phyloP scores from a whole-genome alignment of 2,329 filamentous ascomycete species.

The Bipolaris bicolor region DNA sequence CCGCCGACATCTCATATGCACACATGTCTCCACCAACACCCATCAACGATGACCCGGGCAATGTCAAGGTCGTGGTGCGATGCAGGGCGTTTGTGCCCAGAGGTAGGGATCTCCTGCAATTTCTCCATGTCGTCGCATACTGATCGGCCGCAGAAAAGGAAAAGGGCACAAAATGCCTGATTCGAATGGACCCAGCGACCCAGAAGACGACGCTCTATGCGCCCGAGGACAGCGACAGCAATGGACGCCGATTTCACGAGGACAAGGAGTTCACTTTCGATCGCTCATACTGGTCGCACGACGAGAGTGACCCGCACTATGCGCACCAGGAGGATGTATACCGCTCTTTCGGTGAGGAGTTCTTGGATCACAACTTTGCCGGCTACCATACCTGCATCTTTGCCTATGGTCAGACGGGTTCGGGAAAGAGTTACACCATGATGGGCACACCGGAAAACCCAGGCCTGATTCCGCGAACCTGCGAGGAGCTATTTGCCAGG shows the following conservation, averaged over 20 bases:
- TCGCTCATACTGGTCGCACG: conserved; percentile 97
- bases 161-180: conserved; percentile 80
- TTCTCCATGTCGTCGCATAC: conserved; percentile 10
- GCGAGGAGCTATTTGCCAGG: conserved; percentile 92
- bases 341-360: conserved; percentile 91
- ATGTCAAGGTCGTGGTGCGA: conserved; percentile 59
- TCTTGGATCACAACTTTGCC: conserved; percentile 98
- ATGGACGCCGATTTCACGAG: conserved; percentile 75
- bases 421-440: conserved; percentile 97
- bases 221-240: conserved; percentile 64
- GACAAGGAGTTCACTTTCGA: conserved; percentile 96
- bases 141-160: conserved; percentile 70
- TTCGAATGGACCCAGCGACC: conserved; percentile 86
- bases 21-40: conserved; percentile 41
- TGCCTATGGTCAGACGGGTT: conserved; percentile 96
- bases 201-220: conserved; percentile 83
- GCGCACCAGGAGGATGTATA: conserved; percentile 93
- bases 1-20: conserved; percentile 40
- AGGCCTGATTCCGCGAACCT: conserved; percentile 92
- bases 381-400: conserved; percentile 99
- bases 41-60: conserved; percentile 52
- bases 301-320: conserved; percentile 80
- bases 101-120: conserved; percentile 40
- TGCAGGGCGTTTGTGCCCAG: conserved; percentile 56
- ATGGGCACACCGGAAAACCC: conserved; percentile 89